phyloP scores from a whole-genome alignment of 106 monocot genomes.

The Dendrobium nobile region DNA sequence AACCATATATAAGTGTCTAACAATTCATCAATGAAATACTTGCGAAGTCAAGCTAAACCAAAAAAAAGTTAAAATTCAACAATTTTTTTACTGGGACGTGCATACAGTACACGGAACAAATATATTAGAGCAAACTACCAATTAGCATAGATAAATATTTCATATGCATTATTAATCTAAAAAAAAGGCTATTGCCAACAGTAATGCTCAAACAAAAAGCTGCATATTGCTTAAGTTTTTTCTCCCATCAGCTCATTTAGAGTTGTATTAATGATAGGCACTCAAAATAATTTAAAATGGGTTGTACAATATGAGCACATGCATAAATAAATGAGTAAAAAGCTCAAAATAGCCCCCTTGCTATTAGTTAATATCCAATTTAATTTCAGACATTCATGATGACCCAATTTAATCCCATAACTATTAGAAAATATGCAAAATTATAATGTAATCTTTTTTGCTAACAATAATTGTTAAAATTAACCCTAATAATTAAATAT shows the following conservation, averaged over 20 bases:
- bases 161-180: background rate
- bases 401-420: too few relatives aligned
- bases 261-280: background rate
- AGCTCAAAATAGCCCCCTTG: too few relatives aligned
- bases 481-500: too few relatives aligned
- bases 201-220: background rate
- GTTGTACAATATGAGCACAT: background rate
- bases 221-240: background rate
- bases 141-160: background rate
- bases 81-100: background rate
- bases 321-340: background rate
- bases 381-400: too few relatives aligned
- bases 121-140: background rate
- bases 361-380: background rate
- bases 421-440: too few relatives aligned
- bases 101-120: background rate
- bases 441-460: too few relatives aligned
- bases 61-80: background rate
- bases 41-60: background rate
- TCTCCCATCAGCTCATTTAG: background rate
- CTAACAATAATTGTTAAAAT: too few relatives aligned
- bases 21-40: background rate
- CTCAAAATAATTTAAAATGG: background rate
- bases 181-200: background rate
- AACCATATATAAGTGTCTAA: background rate